Conservation (phyloP, 2,329 filamentous ascomycete genomes). For the Allantophomopsis lycopodina region DNA sequence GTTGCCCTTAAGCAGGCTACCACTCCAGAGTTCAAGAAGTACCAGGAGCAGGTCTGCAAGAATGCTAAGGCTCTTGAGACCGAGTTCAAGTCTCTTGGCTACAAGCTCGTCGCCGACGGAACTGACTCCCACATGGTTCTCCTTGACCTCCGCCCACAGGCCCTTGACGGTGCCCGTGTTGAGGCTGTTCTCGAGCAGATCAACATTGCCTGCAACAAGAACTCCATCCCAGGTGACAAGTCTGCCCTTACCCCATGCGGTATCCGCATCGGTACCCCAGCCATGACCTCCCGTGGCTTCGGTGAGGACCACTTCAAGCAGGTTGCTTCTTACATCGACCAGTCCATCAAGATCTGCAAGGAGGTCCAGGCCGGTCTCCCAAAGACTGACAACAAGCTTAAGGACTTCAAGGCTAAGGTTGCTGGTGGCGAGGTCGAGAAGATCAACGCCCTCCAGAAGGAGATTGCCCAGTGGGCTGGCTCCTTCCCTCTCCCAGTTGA, state of each 20-base stretch:
- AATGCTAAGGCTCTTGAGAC: conserved; percentile 88
- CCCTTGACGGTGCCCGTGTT: conserved; percentile 84
- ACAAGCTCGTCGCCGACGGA: conserved; percentile 89
- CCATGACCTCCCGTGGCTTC: conserved; percentile 95
- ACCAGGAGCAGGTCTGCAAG: conserved; percentile 82
- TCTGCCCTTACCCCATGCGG: conserved; percentile 88
- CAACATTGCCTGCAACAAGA: conserved; percentile 99
- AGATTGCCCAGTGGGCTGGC: conserved; percentile 77
- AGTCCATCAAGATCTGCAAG: conserved; percentile 79
- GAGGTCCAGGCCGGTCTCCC: conserved; percentile 72
- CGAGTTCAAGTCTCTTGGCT: conserved; percentile 73
- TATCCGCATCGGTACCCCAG: conserved; percentile 90
- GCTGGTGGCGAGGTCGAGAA: conserved; percentile 62
- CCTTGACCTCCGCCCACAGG: conserved; percentile 77
- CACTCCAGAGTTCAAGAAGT: conserved; percentile 79
- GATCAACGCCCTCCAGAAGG: conserved; percentile 76
- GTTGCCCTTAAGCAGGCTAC: conserved; percentile 93
- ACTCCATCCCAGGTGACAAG: conserved; percentile 95
- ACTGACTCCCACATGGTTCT: conserved; percentile 98
- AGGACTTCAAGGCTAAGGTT: conserved; percentile 97
- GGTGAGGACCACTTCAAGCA: conserved; percentile 83
- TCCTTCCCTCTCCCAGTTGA: conserved; percentile 86
- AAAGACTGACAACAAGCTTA: conserved; percentile 98
- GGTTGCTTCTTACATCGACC: conserved; percentile 81
- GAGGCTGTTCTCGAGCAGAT: conserved; percentile 95